Evolutionary conservation across 331 rosid species (phyloP), one percentile per base, ranked within the genome.

Genomic region (Stylosanthes scabra): DNA sequence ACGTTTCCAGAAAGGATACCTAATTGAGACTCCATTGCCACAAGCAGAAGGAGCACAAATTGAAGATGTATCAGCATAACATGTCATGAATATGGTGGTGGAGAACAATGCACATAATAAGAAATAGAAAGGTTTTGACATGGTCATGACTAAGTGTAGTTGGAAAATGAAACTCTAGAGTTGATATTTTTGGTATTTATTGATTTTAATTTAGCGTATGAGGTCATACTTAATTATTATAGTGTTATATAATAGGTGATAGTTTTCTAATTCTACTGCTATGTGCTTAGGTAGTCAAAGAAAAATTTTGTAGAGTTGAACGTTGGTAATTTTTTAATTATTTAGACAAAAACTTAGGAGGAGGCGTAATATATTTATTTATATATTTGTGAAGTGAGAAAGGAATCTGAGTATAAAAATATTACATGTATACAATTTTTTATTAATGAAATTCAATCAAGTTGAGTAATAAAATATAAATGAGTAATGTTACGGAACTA

Each of bases 1-100:
- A 0, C 31, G 61, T 1, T 8, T 37, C 84, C 86, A 78, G 59
- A 85, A 82, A 9, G 84, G 89, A 69, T 76, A 85, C 0, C 3
- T 12, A 45, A 82, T 76, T 8, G 2, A 0, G 11, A 79, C 1
- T 15, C 25, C 47, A 16, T 49, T 34, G 3, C 84, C 82, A 44
- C 82, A 82, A 2, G 0, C 0, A 7, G 55, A 2, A 50, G 47
- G 0, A 2, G 8, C 34, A 61, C 86, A 82, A 25, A 1, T 2
- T 31, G 37, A 2, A 40, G 81, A 54, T 34, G 75, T 15, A 16
- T 55, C 10, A 28, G 66, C 75, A 51, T 20, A 16, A 42, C 69
- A 66, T 62, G 70, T 44, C 55, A 8, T 28, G 28, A 78, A 41
- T 51, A 51, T 29, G 74, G 75, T 29, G 74, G 75, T 65, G 83